Evolutionary conservation across 768 basidiomycete species (phyloP).

Genomic region (Pleurotus platypus): DNA sequence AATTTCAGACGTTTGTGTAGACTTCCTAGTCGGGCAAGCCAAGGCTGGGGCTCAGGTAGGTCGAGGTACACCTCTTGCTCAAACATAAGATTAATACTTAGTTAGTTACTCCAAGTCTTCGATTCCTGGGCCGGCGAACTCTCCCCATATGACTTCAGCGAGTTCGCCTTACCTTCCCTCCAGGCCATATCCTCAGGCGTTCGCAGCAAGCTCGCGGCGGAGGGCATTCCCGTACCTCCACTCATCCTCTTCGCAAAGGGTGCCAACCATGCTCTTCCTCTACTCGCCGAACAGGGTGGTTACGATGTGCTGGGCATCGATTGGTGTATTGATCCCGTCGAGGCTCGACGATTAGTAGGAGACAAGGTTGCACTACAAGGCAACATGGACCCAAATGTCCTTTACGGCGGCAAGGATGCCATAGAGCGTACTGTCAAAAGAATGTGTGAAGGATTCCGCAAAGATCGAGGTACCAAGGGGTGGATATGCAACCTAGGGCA

Average conservation of each 20-base stretch:
- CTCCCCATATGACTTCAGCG: slow-evolving; percentile 79
- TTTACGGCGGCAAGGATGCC: slow-evolving; percentile 83
- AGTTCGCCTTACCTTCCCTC: slow-evolving; percentile 82
- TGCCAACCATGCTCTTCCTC: slow-evolving; percentile 67
- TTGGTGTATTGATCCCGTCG: slow-evolving; percentile 81
- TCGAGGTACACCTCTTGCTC: not conserved
- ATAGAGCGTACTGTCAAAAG: slow-evolving; percentile 85
- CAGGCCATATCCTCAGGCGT: slow-evolving; percentile 71
- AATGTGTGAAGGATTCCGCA: slow-evolving; percentile 75
- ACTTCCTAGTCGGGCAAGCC: slow-evolving; percentile 89
- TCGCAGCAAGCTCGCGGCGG: slow-evolving; percentile 48
- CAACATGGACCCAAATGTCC: slow-evolving; percentile 85
- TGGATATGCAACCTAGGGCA: slow-evolving; percentile 99
- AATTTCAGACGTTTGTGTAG: slow-evolving; percentile 87
- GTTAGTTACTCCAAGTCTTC: slow-evolving; percentile 90
- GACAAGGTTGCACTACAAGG: slow-evolving; percentile 78
- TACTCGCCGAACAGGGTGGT: slow-evolving; percentile 57
- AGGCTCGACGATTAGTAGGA: slow-evolving; percentile 62
- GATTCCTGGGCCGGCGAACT: slow-evolving; percentile 96
- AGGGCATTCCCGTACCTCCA: slow-evolving; percentile 58
- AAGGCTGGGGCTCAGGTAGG: slow-evolving; percentile 93
- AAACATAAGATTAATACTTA: not conserved
- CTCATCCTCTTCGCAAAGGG: slow-evolving; percentile 97
- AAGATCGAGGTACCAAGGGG: slow-evolving; percentile 49
- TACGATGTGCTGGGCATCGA: slow-evolving; percentile 92